Base-by-base conservation (phyloP, 257 asterid species). In the Solanum piurae region DNA sequence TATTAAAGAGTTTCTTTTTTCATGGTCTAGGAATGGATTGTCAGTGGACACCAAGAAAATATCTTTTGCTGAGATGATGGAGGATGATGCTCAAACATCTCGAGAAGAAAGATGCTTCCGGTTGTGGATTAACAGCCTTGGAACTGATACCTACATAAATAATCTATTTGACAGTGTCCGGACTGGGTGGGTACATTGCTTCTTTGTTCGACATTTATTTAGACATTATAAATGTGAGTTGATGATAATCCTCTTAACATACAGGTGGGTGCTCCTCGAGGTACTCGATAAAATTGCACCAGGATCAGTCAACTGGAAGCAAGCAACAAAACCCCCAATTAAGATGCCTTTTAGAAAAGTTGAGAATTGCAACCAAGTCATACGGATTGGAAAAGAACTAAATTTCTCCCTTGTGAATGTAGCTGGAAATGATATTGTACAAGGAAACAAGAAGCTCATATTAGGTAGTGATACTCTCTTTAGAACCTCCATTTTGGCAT, bases 61-160 rank as follows among this genome's bases (percentile, higher is more conserved):
- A 71, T 88, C 98, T 18, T 94, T 94, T 69, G 96, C 99, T 68
- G 96, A 93, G 91, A 95, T 95, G 96, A 93, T 95, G 99, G 89
- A 95, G 23, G 98, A 96, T 89, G 99, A 96, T 92, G 95, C 91
- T 90, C 94, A 95, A 92, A 96, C 98, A 58, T 94, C 99, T 73
- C 93, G 98, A 71, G 99, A 96, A 89, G 99, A 94, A 90, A 96
- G 98, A 91, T 96, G 99, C 91, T 96, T 96, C 88, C 93, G 99
- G 71, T 92, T 95, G 87, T 96, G 99, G 99, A 93, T 96, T 85
- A 96, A 95, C 93, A 95, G 99, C 89, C 98, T 95, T 87, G 99
- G 99, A 88, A 86, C 91, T n/a, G 97, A 94, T 40, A 89, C 95
- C 16, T 92, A 93, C 42, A 94, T 96, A 68, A 94, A 95, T 86